These are phyloP conservation scores for Stephania yunnanensis DNA, from an alignment of 164 flowering plant species.

Conservation along the genomic window DNA sequence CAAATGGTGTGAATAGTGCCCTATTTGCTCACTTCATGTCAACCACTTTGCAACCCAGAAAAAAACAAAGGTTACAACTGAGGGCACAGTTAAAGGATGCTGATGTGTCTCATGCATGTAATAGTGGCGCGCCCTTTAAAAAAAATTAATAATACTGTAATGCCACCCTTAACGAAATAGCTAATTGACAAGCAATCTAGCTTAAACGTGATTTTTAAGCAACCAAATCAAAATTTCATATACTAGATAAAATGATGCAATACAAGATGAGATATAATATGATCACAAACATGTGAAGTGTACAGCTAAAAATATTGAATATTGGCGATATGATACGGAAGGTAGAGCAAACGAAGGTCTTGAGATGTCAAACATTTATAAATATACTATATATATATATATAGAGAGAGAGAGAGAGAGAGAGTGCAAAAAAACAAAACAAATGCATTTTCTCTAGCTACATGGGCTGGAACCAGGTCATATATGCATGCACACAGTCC, in stretches of 20 bases:
- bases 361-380: conserved; percentile 8
- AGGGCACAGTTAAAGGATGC: too few relatives aligned
- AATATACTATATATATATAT: too few relatives aligned
- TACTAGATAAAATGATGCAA: not conserved
- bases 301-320: not conserved
- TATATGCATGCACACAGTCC: conserved; percentile 11
- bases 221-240: not conserved
- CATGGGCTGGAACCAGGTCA: conserved; percentile 48
- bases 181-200: too few relatives aligned
- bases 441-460: conserved; percentile 6
- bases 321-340: not conserved
- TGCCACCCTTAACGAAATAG: too few relatives aligned
- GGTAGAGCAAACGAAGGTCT: conserved; percentile 4
- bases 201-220: not conserved
- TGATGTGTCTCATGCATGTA: too few relatives aligned
- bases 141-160: too few relatives aligned
- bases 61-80: not conserved
- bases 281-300: not conserved
- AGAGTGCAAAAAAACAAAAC: conserved; percentile 7
- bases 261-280: not conserved
- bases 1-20: too few relatives aligned
- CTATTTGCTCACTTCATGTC: too few relatives aligned
- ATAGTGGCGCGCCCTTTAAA: too few relatives aligned
- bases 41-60: too few relatives aligned
- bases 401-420: conserved; percentile 2